Evolutionary conservation across 805 yeast species (phyloP), one percentile per base, ranked within the genome.

Genomic region (Zygosaccharomyces gambellarensis): DNA sequence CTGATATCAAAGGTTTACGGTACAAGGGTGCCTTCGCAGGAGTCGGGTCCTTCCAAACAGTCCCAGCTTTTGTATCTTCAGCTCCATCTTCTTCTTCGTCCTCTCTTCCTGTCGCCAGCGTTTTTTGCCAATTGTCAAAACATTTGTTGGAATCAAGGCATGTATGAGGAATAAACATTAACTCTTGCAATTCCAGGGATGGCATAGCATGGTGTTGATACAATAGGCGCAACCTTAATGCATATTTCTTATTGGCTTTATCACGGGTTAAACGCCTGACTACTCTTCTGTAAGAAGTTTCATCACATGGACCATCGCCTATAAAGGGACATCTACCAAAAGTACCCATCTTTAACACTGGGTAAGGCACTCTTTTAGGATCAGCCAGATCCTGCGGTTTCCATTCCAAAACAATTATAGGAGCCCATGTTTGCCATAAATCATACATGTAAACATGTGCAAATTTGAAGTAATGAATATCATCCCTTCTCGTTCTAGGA

Each of bases 401-500:
- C 95, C 96, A 94, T 67, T 94, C 98, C 58, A 90, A 76, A 5
- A 82, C 73, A 9, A 90, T 82, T 5, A 89, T 78, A 0, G 98
- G 97, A 48, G 95, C 79, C 53, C 84, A 83, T 22, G 77, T 77
- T 58, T 87, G 90, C 54, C 82, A 77, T 23, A 86, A 72, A 61
- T 94, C 99, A 69, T 85, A 92, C 34, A 89, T 83, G 55, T 85
- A 82, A 25, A 89, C 71, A 67, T 83, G 89, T 5, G 83, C 80
- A 34, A 83, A 82, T 45, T 82, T 82, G 66, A 94, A 87, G 64
- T 87, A 87, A 61, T 84, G 83, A 60, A 85, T 79, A 63, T 92
- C 97, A 58, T 87, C 96, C 49, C 96, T 74, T 56, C 78, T 82
- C 2, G 95, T 94, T 53, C 75, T 78, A 10, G 95, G 94, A 64